Percentiles rank a stretch among this genome's conserved stretches.
phyloP scores from a whole-genome alignment of 495 filamentous ascomycete species.

The Darksidea phi region DNA sequence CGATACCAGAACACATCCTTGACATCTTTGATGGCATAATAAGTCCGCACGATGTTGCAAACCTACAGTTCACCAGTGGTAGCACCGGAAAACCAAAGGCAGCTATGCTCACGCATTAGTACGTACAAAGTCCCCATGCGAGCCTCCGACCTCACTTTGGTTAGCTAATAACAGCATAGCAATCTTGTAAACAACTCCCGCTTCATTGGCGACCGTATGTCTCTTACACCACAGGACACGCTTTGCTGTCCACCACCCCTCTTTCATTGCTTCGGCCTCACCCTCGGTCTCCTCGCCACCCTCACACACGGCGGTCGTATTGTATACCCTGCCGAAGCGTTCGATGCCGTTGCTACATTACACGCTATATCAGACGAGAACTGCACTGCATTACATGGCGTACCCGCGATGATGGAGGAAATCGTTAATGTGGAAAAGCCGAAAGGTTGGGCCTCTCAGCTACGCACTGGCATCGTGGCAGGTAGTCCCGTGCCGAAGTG shows the following conservation, averaged over 20 bases:
- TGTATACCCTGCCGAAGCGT: slow-evolving; percentile 64
- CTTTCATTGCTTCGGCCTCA: slow-evolving; percentile 74
- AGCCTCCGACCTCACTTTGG: too few species aligned
- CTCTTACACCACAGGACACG: slow-evolving; percentile 58
- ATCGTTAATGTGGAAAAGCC: slow-evolving; percentile 57
- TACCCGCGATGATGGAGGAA: slow-evolving; percentile 71
- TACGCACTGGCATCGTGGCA: slow-evolving; percentile 67
- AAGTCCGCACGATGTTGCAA: slow-evolving; percentile 62
- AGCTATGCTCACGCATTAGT: slow-evolving; percentile 73
- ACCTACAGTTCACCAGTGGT: slow-evolving; percentile 70
- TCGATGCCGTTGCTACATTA: slow-evolving; percentile 59
- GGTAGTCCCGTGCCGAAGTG: slow-evolving; percentile 64
- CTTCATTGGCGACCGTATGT: slow-evolving; percentile 69
- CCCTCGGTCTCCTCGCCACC: slow-evolving; percentile 65
- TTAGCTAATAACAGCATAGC: slow-evolving; percentile 40
- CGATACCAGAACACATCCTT: slow-evolving; percentile 24
- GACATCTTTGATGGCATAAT: slow-evolving; percentile 54
- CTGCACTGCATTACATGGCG: slow-evolving; percentile 70
- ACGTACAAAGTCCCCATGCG: slow-evolving; percentile 35
- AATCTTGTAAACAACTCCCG: slow-evolving; percentile 69
- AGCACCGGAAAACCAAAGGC: slow-evolving; percentile 71
- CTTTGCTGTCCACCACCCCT: slow-evolving; percentile 70
- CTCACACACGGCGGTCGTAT: slow-evolving; percentile 67
- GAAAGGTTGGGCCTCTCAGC: slow-evolving; percentile 46
- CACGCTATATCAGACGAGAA: slow-evolving; percentile 60